Conservation (phyloP, 2,329 filamentous ascomycete species). For the Decorospora gaudefroyi region DNA sequence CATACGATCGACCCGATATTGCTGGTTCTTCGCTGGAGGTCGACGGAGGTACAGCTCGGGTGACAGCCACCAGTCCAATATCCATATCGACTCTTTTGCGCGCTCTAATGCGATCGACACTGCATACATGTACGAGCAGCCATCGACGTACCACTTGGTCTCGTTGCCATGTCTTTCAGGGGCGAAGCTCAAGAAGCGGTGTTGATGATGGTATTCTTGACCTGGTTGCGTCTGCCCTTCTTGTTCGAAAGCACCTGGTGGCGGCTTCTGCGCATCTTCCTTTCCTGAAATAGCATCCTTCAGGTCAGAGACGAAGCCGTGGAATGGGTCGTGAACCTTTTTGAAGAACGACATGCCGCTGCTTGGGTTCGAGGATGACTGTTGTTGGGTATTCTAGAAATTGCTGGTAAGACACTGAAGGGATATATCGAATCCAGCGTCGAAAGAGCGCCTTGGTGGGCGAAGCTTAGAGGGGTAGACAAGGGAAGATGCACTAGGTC, state of each 20-base stretch:
- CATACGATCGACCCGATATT: conserved; percentile 83
- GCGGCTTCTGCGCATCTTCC: conserved; percentile 52
- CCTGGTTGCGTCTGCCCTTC: conserved; percentile 30
- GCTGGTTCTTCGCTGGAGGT: conserved; percentile 78
- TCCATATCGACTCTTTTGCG: conserved; percentile 78
- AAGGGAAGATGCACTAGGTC: conserved; percentile 1
- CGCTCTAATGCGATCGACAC: conserved; percentile 78
- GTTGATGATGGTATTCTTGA: conserved; percentile 50
- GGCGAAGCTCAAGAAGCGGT: conserved; percentile 69
- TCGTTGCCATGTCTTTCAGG: conserved; percentile 71
- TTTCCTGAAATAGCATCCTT: conserved; percentile 56
- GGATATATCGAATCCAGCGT: too few relatives aligned
- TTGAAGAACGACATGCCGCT: conserved; percentile 55
- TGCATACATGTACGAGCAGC: conserved; percentile 69
- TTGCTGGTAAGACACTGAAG: conserved; percentile 8
- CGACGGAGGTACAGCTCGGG: conserved; percentile 86
- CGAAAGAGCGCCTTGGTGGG: neutral
- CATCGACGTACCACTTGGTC: conserved; percentile 87
- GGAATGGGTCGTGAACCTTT: conserved; percentile 59
- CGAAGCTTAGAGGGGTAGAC: conserved; percentile 9
- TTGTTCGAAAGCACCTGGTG: conserved; percentile 34
- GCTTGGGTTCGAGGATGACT: conserved; percentile 33
- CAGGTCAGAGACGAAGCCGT: conserved; percentile 57
- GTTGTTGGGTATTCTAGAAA: conserved; percentile 30
- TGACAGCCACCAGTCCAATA: conserved; percentile 86